Evolutionary conservation across 2,329 filamentous ascomycete species (phyloP).

Genomic region (Trichoderma aggressivum): DNA sequence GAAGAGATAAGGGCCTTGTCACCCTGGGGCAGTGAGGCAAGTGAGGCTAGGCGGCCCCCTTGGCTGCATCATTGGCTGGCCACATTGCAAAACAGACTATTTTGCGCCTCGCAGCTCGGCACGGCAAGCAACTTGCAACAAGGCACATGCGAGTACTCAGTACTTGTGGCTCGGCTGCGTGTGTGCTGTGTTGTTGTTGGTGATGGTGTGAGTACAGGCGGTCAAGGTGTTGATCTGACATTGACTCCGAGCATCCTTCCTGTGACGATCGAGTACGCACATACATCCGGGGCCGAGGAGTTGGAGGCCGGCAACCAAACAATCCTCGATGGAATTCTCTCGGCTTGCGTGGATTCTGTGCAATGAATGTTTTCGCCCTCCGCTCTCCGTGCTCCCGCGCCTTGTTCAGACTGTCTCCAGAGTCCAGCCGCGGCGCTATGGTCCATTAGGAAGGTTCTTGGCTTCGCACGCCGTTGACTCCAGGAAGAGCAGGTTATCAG

Average conservation of each 20-base stretch:
- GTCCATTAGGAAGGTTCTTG: conserved; percentile 17
- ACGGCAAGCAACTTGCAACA: background rate
- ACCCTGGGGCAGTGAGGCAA: background rate
- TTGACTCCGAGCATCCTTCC: background rate
- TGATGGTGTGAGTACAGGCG: background rate
- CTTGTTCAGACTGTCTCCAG: conserved; percentile 4
- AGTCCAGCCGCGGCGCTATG: conserved; percentile 9
- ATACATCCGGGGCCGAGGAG: background rate
- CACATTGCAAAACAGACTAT: conserved; percentile 11
- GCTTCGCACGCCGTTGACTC: background rate
- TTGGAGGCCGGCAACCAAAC: background rate
- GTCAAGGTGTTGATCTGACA: background rate
- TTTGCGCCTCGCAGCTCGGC: conserved; percentile 12
- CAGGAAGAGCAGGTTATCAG: conserved; percentile 7
- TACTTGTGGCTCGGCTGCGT: background rate
- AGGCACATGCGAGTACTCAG: background rate
- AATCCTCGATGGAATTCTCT: background rate
- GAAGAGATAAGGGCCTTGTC: conserved; percentile 16
- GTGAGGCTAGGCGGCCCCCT: background rate
- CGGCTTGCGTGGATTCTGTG: background rate
- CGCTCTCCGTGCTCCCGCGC: conserved; percentile 3
- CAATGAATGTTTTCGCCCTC: background rate
- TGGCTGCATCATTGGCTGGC: conserved; percentile 12
- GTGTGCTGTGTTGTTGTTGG: too few species aligned
- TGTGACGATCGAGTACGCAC: background rate